These are phyloP conservation scores for Xylaria polymorpha DNA, from an alignment of 2,329 filamentous ascomycete genomes.

Conservation along the genomic window DNA sequence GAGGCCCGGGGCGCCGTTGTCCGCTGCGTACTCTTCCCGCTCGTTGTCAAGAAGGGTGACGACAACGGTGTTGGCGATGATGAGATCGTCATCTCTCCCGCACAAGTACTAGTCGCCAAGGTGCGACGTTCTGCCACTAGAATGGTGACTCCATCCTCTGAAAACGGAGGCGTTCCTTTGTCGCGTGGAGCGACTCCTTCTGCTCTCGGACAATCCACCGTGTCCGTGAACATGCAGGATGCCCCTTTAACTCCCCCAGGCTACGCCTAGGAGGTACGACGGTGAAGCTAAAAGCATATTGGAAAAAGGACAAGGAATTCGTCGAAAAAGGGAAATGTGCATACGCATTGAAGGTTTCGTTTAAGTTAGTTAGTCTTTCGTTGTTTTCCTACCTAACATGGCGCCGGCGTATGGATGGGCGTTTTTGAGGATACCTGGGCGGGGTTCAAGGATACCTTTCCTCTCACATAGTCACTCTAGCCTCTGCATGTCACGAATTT, in stretches of 20 bases:
- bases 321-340: not conserved
- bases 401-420: slow-evolving; percentile 29
- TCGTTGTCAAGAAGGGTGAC: slow-evolving; percentile 96
- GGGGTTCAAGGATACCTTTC: slow-evolving; percentile 29
- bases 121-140: slow-evolving; percentile 53
- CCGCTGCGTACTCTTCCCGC: slow-evolving; percentile 91
- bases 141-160: slow-evolving; percentile 62
- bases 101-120: slow-evolving; percentile 85
- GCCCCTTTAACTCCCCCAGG: slow-evolving; percentile 37
- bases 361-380: slow-evolving; percentile 10
- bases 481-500: slow-evolving; percentile 22
- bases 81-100: slow-evolving; percentile 94
- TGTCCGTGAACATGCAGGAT: slow-evolving; percentile 38
- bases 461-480: slow-evolving; percentile 9
- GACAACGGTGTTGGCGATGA: slow-evolving; percentile 89
- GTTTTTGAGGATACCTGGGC: slow-evolving; percentile 39
- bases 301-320: slow-evolving; percentile 9
- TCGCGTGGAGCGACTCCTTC: slow-evolving; percentile 48
- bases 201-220: slow-evolving; percentile 34
- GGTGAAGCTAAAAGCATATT: not conserved
- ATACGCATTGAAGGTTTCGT: slow-evolving; percentile 14
- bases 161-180: slow-evolving; percentile 60
- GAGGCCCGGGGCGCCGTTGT: slow-evolving; percentile 82
- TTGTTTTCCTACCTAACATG: slow-evolving; percentile 14
- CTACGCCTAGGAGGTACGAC: slow-evolving; percentile 24